phyloP scores from a whole-genome alignment of 306 rosid genomes.

The Morella rubra region DNA sequence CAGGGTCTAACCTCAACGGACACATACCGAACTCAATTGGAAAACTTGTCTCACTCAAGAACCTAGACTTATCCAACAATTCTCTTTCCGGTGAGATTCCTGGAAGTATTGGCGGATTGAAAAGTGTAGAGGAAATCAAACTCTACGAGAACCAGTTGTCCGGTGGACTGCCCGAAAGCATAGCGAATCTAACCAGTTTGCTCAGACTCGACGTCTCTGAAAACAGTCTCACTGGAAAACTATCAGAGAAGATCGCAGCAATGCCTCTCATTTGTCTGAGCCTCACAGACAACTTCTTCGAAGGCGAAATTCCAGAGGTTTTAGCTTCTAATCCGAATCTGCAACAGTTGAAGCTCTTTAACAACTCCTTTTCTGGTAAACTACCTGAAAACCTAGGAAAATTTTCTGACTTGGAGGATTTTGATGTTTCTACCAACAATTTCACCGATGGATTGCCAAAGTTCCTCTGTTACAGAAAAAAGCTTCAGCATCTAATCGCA shows the following conservation, averaged over 20 bases:
- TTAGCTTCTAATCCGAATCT: constrained; percentile 55
- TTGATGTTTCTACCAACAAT: constrained; percentile 74
- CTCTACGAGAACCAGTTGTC: constrained; percentile 49
- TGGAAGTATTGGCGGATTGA: constrained; percentile 45
- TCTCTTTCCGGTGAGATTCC: constrained; percentile 65
- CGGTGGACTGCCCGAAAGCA: constrained; percentile 64
- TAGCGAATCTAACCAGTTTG: constrained; percentile 55
- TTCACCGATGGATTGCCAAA: constrained; percentile 59
- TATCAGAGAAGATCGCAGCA: constrained; percentile 43
- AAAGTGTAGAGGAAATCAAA: constrained; percentile 34
- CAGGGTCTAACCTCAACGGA: constrained; percentile 41
- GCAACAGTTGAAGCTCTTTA: constrained; percentile 46
- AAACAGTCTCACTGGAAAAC: constrained; percentile 61
- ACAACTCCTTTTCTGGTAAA: constrained; percentile 68
- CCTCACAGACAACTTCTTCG: constrained; percentile 65
- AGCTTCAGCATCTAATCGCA: constrained; percentile 40
- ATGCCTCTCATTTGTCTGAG: constrained; percentile 37
- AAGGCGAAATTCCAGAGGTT: constrained; percentile 56
- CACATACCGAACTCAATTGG: constrained; percentile 67
- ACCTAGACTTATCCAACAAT: constrained; percentile 61
- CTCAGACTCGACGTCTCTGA: constrained; percentile 55
- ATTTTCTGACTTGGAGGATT: constrained; percentile 38
- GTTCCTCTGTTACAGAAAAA: constrained; percentile 52
- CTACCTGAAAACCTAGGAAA: constrained; percentile 59
- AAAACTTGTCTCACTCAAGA: constrained; percentile 44